Evolutionary conservation across 2,329 filamentous ascomycete genomes (phyloP).

Genomic region (Aspergillus ibericus): DNA sequence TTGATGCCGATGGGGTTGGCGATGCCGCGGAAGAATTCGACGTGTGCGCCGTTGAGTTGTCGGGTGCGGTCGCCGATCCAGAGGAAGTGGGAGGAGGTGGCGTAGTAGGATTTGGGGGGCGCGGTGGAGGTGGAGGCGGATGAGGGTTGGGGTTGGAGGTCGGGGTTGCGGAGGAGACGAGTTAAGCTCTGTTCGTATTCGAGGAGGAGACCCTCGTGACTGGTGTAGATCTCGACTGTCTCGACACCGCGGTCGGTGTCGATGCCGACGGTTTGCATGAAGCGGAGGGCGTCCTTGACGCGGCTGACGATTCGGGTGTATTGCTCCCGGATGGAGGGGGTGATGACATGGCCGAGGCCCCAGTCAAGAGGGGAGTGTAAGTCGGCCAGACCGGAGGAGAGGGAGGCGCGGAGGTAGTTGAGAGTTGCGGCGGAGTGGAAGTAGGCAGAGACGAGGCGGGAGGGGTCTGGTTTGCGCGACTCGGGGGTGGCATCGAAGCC

Average conservation of each 20-base stretch:
- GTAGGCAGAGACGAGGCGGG: slow-evolving; percentile 84
- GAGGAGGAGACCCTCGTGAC: slow-evolving; percentile 88
- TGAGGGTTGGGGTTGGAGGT: slow-evolving; percentile 24
- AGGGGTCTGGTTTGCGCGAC: slow-evolving; percentile 78
- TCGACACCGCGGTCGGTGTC: slow-evolving; percentile 80
- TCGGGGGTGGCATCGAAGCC: slow-evolving; percentile 67
- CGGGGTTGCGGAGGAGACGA: slow-evolving; percentile 67
- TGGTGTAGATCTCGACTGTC: slow-evolving; percentile 92
- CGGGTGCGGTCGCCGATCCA: slow-evolving; percentile 98
- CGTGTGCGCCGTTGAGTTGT: slow-evolving; percentile 87
- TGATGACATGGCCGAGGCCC: slow-evolving; percentile 87
- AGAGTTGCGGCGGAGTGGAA: slow-evolving; percentile 92
- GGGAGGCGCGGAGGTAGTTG: slow-evolving; percentile 84
- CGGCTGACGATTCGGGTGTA: slow-evolving; percentile 82
- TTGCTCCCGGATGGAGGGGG: slow-evolving; percentile 77
- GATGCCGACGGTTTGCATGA: slow-evolving; percentile 91
- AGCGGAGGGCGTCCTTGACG: slow-evolving; percentile 86
- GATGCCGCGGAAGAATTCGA: slow-evolving; percentile 96
- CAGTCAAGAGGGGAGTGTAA: slow-evolving; percentile 92
- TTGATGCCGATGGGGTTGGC: slow-evolving; percentile 97
- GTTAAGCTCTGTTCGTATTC: slow-evolving; percentile 93
- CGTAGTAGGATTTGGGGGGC: slow-evolving; percentile 69
- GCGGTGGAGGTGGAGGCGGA: slow-evolving; percentile 66
- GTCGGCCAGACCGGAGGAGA: slow-evolving; percentile 87
- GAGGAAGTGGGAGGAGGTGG: slow-evolving; percentile 93